These are phyloP conservation scores for Colletotrichum shisoi DNA, from an alignment of 2,329 filamentous ascomycete species.

Conservation along the genomic window DNA sequence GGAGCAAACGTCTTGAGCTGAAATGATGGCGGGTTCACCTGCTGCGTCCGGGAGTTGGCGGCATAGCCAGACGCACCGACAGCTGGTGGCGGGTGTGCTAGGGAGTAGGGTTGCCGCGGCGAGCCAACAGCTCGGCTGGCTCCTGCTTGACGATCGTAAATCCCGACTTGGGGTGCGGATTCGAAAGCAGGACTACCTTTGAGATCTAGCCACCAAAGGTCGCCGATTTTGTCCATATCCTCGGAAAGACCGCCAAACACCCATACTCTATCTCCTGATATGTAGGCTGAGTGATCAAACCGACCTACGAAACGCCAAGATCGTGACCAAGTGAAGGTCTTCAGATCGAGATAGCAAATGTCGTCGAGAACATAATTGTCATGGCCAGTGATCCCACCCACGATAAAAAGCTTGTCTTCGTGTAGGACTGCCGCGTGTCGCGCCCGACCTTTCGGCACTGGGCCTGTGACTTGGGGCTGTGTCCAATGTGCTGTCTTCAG, in stretches of 20 bases:
- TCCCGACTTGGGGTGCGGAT: constrained; percentile 66
- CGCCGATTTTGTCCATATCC: constrained; percentile 95
- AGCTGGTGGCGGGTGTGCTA: constrained; percentile 56
- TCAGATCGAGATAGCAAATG: constrained; percentile 94
- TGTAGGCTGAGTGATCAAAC: constrained; percentile 94
- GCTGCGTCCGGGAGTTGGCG: constrained; percentile 71
- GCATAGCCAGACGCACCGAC: constrained; percentile 71
- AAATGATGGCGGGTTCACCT: constrained; percentile 71
- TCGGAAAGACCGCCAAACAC: constrained; percentile 94
- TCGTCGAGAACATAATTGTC: constrained; percentile 94
- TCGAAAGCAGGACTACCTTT: constrained; percentile 89
- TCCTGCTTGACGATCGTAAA: constrained; percentile 57
- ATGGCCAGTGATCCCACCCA: constrained; percentile 93
- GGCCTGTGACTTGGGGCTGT: constrained; percentile 84
- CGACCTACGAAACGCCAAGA: constrained; percentile 94
- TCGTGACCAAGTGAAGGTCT: constrained; percentile 97
- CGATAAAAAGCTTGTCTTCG: constrained; percentile 95
- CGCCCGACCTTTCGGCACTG: constrained; percentile 86
- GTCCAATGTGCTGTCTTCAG: constrained; percentile 95
- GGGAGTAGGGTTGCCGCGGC: constrained; percentile 61
- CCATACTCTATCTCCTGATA: constrained; percentile 92
- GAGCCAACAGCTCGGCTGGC: constrained; percentile 57
- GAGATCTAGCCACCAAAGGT: constrained; percentile 97
- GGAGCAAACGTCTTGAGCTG: constrained; percentile 78
- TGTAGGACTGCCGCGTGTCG: constrained; percentile 93